phyloP scores from a whole-genome alignment of 495 filamentous ascomycete species.

The Aspergillus sparsus region DNA sequence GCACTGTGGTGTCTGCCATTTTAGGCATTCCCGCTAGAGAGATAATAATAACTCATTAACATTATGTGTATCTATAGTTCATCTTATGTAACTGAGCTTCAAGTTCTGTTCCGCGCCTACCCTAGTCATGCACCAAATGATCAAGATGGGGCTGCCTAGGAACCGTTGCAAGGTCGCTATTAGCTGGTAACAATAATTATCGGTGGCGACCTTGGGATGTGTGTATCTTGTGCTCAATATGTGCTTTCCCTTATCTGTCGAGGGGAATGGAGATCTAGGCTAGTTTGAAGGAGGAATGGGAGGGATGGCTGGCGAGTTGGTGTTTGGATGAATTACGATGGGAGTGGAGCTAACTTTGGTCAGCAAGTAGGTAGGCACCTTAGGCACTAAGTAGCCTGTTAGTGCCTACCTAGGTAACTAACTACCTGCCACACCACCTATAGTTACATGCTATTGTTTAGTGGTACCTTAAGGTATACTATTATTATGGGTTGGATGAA shows the following conservation, averaged over 20 bases:
- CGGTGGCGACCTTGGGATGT: too few relatives aligned
- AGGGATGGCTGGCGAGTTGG: background rate
- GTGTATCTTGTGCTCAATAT: background rate
- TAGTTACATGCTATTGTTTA: background rate
- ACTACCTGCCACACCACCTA: background rate
- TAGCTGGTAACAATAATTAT: too few relatives aligned
- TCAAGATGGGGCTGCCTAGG: background rate
- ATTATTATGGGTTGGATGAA: slow-evolving; percentile 1
- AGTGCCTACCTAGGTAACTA: too few relatives aligned
- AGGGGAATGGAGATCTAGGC: slow-evolving; percentile 11
- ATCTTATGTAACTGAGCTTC: too few relatives aligned
- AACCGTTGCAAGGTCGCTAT: too few relatives aligned
- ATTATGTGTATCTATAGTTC: too few relatives aligned
- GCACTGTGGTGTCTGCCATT: too few relatives aligned
- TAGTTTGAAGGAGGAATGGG: slow-evolving; percentile 6
- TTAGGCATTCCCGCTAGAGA: too few relatives aligned
- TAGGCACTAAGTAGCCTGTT: too few relatives aligned
- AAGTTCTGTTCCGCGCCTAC: too few relatives aligned
- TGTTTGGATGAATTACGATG: background rate
- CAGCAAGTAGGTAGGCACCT: too few relatives aligned
- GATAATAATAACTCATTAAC: background rate
- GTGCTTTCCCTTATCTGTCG: background rate
- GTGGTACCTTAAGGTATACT: background rate
- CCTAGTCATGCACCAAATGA: background rate
- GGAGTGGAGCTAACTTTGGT: background rate